Percentiles rank a stretch among this genome's conserved stretches.
Evolutionary conservation across 2,329 filamentous ascomycete genomes (phyloP).

Genomic region (Colletotrichum theobromicola): DNA sequence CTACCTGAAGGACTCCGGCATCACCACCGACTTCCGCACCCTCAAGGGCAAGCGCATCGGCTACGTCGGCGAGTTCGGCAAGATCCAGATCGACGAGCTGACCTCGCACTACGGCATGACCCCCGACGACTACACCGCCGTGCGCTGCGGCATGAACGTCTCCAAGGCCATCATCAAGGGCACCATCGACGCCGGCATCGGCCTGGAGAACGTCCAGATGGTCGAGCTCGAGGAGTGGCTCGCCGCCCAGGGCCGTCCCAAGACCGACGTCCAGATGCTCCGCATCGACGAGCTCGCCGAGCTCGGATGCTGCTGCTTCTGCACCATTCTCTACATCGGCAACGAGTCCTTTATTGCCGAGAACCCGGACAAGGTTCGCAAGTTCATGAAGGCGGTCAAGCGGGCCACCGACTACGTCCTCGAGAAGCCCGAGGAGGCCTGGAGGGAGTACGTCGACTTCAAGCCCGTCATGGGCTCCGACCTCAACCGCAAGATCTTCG

Average conservation of each 20-base stretch:
- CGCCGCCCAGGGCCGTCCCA: constrained; percentile 62
- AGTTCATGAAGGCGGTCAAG: constrained; percentile 77
- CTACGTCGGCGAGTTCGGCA: constrained; percentile 82
- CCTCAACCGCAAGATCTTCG: constrained; percentile 80
- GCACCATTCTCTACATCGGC: constrained; percentile 80
- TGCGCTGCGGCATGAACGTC: constrained; percentile 84
- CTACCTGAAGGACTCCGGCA: constrained; percentile 76
- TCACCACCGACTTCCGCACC: constrained; percentile 76
- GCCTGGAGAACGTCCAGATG: constrained; percentile 84
- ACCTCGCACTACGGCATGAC: constrained; percentile 80
- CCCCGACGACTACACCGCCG: constrained; percentile 74
- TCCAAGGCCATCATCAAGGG: constrained; percentile 77
- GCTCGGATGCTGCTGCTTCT: constrained; percentile 85
- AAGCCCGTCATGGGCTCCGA: constrained; percentile 73
- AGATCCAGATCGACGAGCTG: constrained; percentile 84
- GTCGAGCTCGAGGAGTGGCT: constrained; percentile 83
- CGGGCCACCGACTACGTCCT: constrained; percentile 76
- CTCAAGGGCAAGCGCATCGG: constrained; percentile 80
- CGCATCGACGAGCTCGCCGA: constrained; percentile 82
- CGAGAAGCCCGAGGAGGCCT: constrained; percentile 65
- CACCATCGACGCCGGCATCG: constrained; percentile 76
- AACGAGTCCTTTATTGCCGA: constrained; percentile 73
- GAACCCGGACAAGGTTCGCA: constrained; percentile 68
- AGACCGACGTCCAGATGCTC: constrained; percentile 77
- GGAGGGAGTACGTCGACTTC: constrained; percentile 72